phyloP scores from a whole-genome alignment of 2,329 filamentous ascomycete species.

The Aureobasidium melanogenum region DNA sequence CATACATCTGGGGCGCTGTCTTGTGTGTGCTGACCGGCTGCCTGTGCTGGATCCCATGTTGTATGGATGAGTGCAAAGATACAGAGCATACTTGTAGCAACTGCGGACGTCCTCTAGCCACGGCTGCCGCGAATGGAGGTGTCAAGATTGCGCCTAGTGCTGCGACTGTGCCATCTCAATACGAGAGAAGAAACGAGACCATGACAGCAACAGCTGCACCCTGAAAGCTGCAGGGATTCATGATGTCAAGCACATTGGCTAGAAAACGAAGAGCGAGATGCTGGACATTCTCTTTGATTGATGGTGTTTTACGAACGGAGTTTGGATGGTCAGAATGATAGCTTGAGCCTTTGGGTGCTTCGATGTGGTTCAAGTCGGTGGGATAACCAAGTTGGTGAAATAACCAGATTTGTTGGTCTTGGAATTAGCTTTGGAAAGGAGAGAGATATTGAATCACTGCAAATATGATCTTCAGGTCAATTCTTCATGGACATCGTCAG shows the following conservation, averaged over 20 bases:
- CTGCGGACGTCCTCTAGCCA: background rate
- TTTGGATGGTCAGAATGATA: background rate
- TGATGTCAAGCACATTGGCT: background rate
- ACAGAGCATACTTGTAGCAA: background rate
- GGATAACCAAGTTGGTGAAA: no score
- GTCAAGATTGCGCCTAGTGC: background rate
- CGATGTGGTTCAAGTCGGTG: no score
- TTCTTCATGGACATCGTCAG: background rate
- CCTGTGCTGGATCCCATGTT: background rate
- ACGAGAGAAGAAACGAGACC: background rate
- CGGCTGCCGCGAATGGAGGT: background rate
- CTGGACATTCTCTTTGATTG: background rate
- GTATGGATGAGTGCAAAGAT: background rate
- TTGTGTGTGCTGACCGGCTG: background rate
- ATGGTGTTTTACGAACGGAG: background rate
- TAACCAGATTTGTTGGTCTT: background rate
- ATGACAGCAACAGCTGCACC: background rate
- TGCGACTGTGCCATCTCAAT: background rate
- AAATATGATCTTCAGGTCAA: background rate
- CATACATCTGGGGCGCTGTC: background rate
- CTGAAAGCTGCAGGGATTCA: background rate
- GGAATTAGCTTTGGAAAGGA: background rate
- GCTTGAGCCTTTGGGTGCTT: background rate
- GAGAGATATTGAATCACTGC: background rate
- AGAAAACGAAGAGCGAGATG: background rate